phyloP scores from a whole-genome alignment of 2,329 filamentous ascomycete species.

The Lecanicillium sp. region DNA sequence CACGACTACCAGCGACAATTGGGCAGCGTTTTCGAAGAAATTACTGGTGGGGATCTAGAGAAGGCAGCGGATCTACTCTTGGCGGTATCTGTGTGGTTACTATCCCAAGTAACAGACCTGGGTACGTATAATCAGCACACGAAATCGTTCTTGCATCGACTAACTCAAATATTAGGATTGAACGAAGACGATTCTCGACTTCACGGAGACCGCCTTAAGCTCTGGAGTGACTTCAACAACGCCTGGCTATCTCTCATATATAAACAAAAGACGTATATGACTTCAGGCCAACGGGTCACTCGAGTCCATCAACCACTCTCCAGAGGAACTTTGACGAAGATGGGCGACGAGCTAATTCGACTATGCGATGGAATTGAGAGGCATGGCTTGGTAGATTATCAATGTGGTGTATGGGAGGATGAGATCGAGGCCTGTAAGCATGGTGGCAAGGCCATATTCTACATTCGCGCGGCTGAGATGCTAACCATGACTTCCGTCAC shows the following conservation, averaged over 20 bases:
- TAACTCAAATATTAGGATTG: constrained; percentile 52
- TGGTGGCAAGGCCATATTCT: constrained; percentile 1
- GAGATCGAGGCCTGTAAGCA: constrained; percentile 74
- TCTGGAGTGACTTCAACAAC: constrained; percentile 93
- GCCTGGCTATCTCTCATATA: constrained; percentile 82
- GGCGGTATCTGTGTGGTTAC: constrained; percentile 46
- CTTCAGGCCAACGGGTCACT: constrained; percentile 46
- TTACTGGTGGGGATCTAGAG: constrained; percentile 45
- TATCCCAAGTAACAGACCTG: constrained; percentile 46
- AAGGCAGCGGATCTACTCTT: constrained; percentile 45
- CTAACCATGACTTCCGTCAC: background rate
- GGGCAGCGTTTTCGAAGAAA: constrained; percentile 62
- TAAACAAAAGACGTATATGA: constrained; percentile 73
- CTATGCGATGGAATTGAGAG: constrained; percentile 83
- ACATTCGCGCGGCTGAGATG: too few species aligned
- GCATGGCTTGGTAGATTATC: constrained; percentile 92
- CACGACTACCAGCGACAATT: constrained; percentile 55
- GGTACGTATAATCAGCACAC: constrained; percentile 31
- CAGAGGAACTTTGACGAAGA: constrained; percentile 61
- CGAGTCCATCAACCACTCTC: constrained; percentile 51
- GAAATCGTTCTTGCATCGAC: background rate
- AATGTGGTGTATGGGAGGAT: constrained; percentile 95
- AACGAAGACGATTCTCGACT: constrained; percentile 73
- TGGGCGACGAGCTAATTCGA: constrained; percentile 75
- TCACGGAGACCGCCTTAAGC: constrained; percentile 66